phyloP scores from a whole-genome alignment of 2,329 filamentous ascomycete species.

The Fusarium setosum region DNA sequence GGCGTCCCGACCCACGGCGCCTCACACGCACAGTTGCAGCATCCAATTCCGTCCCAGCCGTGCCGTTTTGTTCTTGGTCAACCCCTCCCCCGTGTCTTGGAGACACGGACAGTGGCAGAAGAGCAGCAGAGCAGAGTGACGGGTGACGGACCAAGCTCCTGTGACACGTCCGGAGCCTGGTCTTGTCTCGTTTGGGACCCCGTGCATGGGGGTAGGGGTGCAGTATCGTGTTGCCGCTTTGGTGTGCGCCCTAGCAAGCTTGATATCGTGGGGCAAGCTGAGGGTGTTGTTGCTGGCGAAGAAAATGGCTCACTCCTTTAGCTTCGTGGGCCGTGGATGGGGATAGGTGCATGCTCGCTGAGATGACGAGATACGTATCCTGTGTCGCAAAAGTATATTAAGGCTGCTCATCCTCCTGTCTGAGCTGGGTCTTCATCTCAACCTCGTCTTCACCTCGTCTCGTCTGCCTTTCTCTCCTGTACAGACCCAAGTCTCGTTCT shows the following conservation, averaged over 20 bases:
- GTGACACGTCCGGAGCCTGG: background rate
- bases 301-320: conserved; percentile 46
- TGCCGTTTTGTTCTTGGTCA: conserved; percentile 10
- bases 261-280: conserved; percentile 44
- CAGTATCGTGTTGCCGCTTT: conserved; percentile 22
- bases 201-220: conserved; percentile 18
- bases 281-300: conserved; percentile 29
- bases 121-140: too few relatives aligned
- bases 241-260: conserved; percentile 30
- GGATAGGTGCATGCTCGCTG: conserved; percentile 23
- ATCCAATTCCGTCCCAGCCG: conserved; percentile 24
- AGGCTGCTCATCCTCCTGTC: conserved; percentile 17
- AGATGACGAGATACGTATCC: conserved; percentile 41
- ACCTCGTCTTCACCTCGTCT: background rate
- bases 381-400: conserved; percentile 41
- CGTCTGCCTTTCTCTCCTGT: background rate
- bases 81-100: conserved; percentile 2
- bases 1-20: conserved; percentile 17
- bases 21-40: conserved; percentile 9
- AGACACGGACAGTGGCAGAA: too few relatives aligned
- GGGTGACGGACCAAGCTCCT: background rate
- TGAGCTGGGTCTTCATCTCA: background rate
- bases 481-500: background rate
- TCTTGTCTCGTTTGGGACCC: conserved; percentile 8
- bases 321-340: conserved; percentile 34